phyloP scores from a whole-genome alignment of 1,139 yeast species.

The Candida sp. region DNA sequence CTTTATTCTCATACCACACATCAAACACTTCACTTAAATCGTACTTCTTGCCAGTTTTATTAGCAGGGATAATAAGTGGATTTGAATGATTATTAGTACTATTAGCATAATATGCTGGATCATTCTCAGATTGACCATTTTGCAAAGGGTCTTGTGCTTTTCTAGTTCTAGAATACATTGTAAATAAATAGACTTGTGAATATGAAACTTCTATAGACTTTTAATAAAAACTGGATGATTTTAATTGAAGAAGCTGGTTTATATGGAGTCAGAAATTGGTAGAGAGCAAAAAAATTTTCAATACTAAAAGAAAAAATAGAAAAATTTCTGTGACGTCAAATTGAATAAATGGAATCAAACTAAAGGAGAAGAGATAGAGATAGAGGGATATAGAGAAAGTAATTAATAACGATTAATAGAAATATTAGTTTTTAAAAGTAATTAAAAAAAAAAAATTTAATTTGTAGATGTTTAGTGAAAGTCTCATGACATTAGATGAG shows the following conservation, averaged over 20 bases:
- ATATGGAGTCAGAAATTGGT: too few species aligned
- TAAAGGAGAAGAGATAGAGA: not conserved
- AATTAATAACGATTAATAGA: too few species aligned
- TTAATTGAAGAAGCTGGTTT: not conserved
- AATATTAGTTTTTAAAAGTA: too few species aligned
- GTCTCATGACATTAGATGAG: too few species aligned
- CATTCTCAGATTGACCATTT: conserved; percentile 1
- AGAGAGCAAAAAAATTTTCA: not conserved
- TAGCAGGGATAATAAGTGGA: conserved; percentile 28
- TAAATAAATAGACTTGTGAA: not conserved
- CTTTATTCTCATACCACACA: conserved; percentile 49
- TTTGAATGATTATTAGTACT: conserved; percentile 4
- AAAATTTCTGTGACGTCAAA: not conserved
- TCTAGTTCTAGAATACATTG: conserved; percentile 12
- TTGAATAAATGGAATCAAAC: not conserved
- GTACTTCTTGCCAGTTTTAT: conserved; percentile 39
- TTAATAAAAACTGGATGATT: too few species aligned
- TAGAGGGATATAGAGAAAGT: too few species aligned
- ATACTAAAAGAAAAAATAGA: not conserved
- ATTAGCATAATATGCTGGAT: not conserved
- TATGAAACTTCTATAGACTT: not conserved
- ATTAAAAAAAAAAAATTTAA: too few species aligned
- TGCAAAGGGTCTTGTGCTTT: conserved; percentile 9
- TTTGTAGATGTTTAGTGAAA: too few species aligned
- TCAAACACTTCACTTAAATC: conserved; percentile 51